Evolutionary conservation across 176 grass and related monocot species (phyloP).

Genomic region (Oryza punctata): DNA sequence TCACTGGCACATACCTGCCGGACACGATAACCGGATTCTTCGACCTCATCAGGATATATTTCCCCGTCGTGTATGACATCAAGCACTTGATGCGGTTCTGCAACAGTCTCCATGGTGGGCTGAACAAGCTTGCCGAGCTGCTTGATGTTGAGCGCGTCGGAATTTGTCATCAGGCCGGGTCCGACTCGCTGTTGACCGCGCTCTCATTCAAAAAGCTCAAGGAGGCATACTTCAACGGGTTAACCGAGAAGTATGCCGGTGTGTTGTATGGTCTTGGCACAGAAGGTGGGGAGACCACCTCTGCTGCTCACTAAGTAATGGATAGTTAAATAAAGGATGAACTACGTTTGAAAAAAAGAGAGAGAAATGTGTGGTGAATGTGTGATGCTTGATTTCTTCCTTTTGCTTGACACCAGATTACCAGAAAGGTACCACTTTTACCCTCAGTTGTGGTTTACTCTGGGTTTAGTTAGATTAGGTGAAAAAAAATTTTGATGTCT

Average conservation of each 20-base stretch:
- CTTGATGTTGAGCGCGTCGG: conserved; percentile 63
- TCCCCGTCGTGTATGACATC: conserved; percentile 64
- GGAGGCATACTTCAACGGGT: conserved; percentile 63
- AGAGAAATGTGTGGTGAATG: conserved; percentile 46
- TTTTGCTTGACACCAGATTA: conserved; percentile 26
- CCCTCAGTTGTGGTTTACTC: background rate
- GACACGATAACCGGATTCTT: conserved; percentile 54
- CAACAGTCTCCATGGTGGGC: conserved; percentile 57
- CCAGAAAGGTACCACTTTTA: conserved; percentile 26
- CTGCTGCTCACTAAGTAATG: conserved; percentile 61
- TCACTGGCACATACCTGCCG: conserved; percentile 48
- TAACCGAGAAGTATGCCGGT: conserved; percentile 65
- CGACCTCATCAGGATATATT: conserved; percentile 66
- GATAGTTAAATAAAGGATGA: conserved; percentile 58
- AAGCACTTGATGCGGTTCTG: conserved; percentile 74
- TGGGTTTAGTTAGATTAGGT: conserved; percentile 10
- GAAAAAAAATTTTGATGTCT: background rate
- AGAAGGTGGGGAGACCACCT: conserved; percentile 61
- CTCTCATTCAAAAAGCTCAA: conserved; percentile 69
- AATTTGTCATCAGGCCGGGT: conserved; percentile 68
- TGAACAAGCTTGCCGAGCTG: conserved; percentile 67
- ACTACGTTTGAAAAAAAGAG: conserved; percentile 47
- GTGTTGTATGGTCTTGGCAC: conserved; percentile 73
- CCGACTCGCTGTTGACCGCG: conserved; percentile 63
- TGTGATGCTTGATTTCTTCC: conserved; percentile 33